Base-by-base conservation (phyloP, 805 yeast genomes). In the Yamadazyma paraphyllophila region DNA sequence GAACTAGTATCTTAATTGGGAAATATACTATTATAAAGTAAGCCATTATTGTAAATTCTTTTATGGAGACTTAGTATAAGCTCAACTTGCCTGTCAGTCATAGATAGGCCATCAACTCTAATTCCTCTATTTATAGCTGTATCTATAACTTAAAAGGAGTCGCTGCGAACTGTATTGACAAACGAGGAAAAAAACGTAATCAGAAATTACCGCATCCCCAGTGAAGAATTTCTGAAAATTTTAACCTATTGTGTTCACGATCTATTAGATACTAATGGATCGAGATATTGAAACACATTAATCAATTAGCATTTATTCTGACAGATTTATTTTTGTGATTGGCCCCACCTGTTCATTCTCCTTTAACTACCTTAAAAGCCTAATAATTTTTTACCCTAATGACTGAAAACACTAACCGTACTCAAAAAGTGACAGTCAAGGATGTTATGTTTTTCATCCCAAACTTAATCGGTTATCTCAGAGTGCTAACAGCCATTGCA, bases 401-500 rank as follows among this genome's bases (percentile, higher is more conserved):
- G 37, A 40, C 31, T 7, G 24, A 12, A 13, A 30, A 40, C 8
- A 39, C 36, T 39, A 37, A 26, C n/a, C 11, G 20, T 6, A 26
- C 30, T 9, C n/a, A 36, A 30, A 17, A 11, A 13, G 59, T 59
- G 10, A 59, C 85, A 11, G 63, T 78, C 2, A 56, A 62, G 25
- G 80, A 83, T 51, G 82, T 92, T 43, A 81, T 88, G 64, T 69
- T 83, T 53, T 94, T 81, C 65, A 83, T 92, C 43, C 99, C 99
- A 9, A 94, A 94, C 65, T 72, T 88, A 55, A 92, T 94, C 55
- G 99, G 99, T 2, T 90, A 88, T 63, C 61, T 83, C 36, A 80
- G 99, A 51, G 91, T 95, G 14, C 55, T 85, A 31, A 82, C 96
- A 16, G 95, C 96, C 9, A 59, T 90, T 40, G 68, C 86, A 35